Conservation (phyloP, 2,329 filamentous ascomycete genomes). For the Fusarium albosuccineum region DNA sequence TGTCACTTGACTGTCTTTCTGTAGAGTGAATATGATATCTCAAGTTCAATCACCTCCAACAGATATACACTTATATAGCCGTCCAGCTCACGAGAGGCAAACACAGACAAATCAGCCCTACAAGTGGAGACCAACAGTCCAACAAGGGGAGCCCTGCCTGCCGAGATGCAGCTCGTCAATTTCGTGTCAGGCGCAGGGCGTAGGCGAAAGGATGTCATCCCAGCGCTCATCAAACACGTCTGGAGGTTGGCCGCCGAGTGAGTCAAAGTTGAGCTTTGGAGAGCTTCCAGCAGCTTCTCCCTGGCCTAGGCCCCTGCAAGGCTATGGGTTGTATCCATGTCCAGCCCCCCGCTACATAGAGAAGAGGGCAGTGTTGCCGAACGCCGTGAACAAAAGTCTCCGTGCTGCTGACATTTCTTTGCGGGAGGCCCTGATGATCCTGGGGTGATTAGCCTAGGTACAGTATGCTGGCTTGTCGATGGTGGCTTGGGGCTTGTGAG, state of each 20-base stretch:
- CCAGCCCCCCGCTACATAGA: background rate
- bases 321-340: too few species aligned
- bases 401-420: background rate
- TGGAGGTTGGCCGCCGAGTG: slow-evolving; percentile 7
- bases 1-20: background rate
- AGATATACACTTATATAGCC: slow-evolving; percentile 20
- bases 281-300: slow-evolving; percentile 8
- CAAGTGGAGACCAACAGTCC: slow-evolving; percentile 27
- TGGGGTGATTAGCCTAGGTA: background rate
- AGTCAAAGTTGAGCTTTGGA: slow-evolving; percentile 18
- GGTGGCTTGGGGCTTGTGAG: slow-evolving; percentile 8
- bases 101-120: slow-evolving; percentile 30
- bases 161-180: slow-evolving; percentile 6
- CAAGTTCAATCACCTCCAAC: background rate
- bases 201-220: background rate
- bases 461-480: background rate
- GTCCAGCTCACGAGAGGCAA: background rate
- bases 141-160: slow-evolving; percentile 2
- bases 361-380: background rate
- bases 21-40: background rate
- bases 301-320: background rate
- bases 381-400: background rate
- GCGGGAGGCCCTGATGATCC: background rate
- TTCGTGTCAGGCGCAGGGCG: slow-evolving; percentile 42
- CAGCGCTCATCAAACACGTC: background rate